These are phyloP conservation scores for Gastrolobium villosum DNA, from an alignment of 306 rosid species.

Conservation along the genomic window DNA sequence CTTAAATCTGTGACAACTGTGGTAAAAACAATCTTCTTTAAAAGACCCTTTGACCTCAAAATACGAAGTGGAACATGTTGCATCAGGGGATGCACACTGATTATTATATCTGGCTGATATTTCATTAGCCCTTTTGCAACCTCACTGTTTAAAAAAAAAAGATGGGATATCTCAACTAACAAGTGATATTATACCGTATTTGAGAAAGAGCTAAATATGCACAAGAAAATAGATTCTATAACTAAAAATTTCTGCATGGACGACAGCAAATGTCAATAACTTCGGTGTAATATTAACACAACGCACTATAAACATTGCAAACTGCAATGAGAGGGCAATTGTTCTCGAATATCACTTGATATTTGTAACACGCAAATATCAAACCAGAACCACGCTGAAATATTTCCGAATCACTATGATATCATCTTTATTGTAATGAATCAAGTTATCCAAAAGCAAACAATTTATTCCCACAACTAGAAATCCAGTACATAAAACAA, in stretches of 20 bases:
- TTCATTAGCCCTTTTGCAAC: conserved; percentile 95
- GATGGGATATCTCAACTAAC: conserved; percentile 24
- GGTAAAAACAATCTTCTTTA: conserved; percentile 93
- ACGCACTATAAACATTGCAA: conserved; percentile 7
- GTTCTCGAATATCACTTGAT: conserved; percentile 12
- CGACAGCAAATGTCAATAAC: conserved; percentile 29
- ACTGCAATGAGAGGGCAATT: not conserved
- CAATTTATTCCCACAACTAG: not conserved
- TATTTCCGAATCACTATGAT: not conserved
- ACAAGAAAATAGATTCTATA: conserved; percentile 11
- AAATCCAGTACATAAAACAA: conserved; percentile 15
- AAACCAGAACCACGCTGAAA: conserved; percentile 33
- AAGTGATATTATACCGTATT: conserved; percentile 17
- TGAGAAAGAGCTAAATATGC: conserved; percentile 32
- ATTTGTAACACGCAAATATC: conserved; percentile 1
- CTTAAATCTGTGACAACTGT: conserved; percentile 97
- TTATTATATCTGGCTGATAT: conserved; percentile 96
- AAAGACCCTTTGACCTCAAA: conserved; percentile 87
- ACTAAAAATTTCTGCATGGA: not conserved
- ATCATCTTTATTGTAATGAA: not conserved
- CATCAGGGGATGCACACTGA: conserved; percentile 99
- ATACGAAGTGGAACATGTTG: conserved; percentile 97
- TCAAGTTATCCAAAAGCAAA: conserved; percentile 1
- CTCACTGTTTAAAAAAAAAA: conserved; percentile 56
- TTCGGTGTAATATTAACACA: conserved; percentile 5